Evolutionary conservation across 345 rosid genomes (phyloP), one percentile per base, ranked within the genome.

Genomic region (Arabidopsis arenosa): DNA sequence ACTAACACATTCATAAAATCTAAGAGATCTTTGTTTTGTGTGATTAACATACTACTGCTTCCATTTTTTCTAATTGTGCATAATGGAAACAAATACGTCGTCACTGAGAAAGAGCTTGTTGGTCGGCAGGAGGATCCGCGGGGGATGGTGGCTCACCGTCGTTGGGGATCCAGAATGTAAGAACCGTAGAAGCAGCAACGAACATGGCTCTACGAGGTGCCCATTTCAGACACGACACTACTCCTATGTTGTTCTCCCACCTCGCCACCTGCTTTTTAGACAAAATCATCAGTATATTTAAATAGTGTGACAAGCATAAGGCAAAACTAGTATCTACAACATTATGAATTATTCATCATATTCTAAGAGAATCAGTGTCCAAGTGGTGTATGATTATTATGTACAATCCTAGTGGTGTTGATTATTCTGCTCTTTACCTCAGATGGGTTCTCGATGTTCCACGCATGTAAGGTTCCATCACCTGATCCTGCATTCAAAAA

Each of bases 131-230:
- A 66, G 64, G 26, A 72, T 78, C 63, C 1, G 68, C 36, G 26
- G 74, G 45, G 54, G 76, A 62, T 48, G 78, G 62, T 67, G 75
- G 18, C 60, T 83, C 88, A 18, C 83, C 76, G 23, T 69, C 74
- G 55, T 85, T 82, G 9, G 97, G 99, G 73, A 95, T 92, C 98
- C 98, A 95, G 69, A 90, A 88, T 13, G 97, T 87, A 66, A 95
- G 98, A 76, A 85, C 93, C 39, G 88, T 56, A 10, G 97, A 88
- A 30, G 97, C 98, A 55, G 96, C 97, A 26, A 82, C 97, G 10
- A 95, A 88, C 97, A 95, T 88, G 47, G 80, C 94, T 49, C 98
- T 81, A 15, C 93, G 93, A 57, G 98, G 98, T 49, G 99, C 97
- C 98, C 99, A 95, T 74, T 92, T 92, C 85, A 93, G 79, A 84